Evolutionary conservation across 1,284 basidiomycete species (phyloP).

Genomic region (Farysia itapuensis): DNA sequence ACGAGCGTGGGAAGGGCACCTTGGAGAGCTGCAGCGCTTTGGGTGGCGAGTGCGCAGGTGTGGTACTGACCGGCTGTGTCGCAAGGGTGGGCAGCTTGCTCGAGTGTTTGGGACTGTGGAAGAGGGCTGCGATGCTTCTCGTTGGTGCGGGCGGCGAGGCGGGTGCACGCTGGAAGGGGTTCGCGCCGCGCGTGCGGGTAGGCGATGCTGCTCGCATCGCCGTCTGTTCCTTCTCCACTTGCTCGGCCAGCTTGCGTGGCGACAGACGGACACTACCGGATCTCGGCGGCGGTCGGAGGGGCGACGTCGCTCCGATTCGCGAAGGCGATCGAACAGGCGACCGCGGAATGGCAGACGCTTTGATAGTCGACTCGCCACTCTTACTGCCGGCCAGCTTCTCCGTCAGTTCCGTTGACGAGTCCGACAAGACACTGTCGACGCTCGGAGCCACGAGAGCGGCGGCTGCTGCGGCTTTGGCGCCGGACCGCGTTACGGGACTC

Average conservation of each 20-base stretch:
- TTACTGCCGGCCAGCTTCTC: slow-evolving; percentile 15
- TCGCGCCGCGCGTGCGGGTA: slow-evolving; percentile 4
- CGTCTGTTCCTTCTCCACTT: slow-evolving; percentile 6
- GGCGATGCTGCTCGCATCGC: slow-evolving; percentile 10
- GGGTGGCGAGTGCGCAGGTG: slow-evolving; percentile 31
- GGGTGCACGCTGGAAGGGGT: slow-evolving; percentile 5
- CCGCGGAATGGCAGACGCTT: slow-evolving; percentile 31
- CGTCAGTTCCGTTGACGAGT: slow-evolving; percentile 22
- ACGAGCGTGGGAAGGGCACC: slow-evolving; percentile 16
- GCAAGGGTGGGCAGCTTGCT: slow-evolving; percentile 29
- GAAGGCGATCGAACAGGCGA: slow-evolving; percentile 31
- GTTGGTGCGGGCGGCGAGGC: slow-evolving; percentile 2
- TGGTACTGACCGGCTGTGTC: slow-evolving; percentile 18
- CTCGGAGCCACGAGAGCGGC: neutral
- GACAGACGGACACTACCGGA: slow-evolving; percentile 34
- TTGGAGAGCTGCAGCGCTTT: slow-evolving; percentile 25
- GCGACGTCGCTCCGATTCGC: slow-evolving; percentile 14
- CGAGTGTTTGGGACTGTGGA: slow-evolving; percentile 26
- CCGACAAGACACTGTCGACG: slow-evolving; percentile 8
- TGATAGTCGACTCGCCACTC: slow-evolving; percentile 35
- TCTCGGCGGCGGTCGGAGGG: slow-evolving; percentile 17
- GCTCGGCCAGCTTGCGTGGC: slow-evolving; percentile 26
- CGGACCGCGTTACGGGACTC: neutral
- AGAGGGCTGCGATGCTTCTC: slow-evolving; percentile 29
- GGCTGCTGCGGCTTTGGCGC: neutral